A percentile compares a stretch with the other conserved stretches of the same genome.
phyloP scores from a whole-genome alignment of 176 grass and related monocot species.

The Musa beccarii region DNA sequence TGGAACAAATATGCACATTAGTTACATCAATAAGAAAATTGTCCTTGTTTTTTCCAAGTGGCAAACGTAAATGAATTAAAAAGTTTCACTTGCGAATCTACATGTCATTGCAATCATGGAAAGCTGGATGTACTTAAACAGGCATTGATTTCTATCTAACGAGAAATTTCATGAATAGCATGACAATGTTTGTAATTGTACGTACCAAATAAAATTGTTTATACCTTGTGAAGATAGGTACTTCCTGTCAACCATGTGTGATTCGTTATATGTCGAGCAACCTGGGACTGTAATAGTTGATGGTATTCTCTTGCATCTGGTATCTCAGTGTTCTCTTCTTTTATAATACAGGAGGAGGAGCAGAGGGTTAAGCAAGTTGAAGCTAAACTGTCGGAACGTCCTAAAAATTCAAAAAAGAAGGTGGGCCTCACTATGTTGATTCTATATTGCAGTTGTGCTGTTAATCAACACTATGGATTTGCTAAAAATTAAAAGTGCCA shows the following conservation, averaged over 20 bases:
- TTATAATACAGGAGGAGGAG: slow-evolving; percentile 11
- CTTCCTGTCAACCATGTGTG: no score
- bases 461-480: not conserved
- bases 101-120: not conserved
- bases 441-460: not conserved
- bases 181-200: no score
- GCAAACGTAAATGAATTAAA: not conserved
- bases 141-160: not conserved
- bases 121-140: not conserved
- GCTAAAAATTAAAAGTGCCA: not conserved
- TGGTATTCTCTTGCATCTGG: not conserved
- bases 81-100: not conserved
- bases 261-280: no score
- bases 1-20: no score
- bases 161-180: not conserved
- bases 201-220: no score
- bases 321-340: not conserved
- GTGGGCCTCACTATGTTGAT: not conserved
- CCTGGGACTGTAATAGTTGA: not conserved
- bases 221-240: no score
- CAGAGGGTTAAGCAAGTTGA: slow-evolving; percentile 16
- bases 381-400: not conserved
- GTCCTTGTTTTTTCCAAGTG: not conserved
- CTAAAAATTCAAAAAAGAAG: slow-evolving; percentile 6
- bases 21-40: no score